Evolutionary conservation across 495 filamentous ascomycete species (phyloP), one percentile per base, ranked within the genome.

Genomic region (Penicillium cosmopolitanum): DNA sequence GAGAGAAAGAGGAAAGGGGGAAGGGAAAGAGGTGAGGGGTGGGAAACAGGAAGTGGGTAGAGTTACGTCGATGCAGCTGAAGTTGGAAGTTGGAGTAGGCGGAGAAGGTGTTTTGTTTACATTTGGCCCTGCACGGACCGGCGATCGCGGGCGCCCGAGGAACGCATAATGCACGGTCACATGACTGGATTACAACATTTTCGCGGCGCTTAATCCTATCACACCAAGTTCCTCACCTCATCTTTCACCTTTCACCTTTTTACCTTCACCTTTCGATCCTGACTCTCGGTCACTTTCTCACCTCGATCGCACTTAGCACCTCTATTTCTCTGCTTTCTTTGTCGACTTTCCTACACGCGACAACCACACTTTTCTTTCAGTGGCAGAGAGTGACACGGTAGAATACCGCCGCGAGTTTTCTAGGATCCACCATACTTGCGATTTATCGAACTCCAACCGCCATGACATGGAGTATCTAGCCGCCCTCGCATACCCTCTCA

Each of bases 71-170:
- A 55, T 61, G 36, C 35, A 56, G 44, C 51, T 60, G 50, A 52
- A 60, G 55, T 46, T n/a, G 31, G 59, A 46, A 21, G 51, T 50
- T 66, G 61, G 61, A 55, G 58, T 50, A 63, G 60, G 62, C 60
- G 61, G 61, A 65, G 59, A 42, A 51, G 58, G 55, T 60, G 61
- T 68, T 79, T 77, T 75, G 71, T 75, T 75, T 78, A 77, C 73
- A 64, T 62, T 69, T 44, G 42, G 42, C 16, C 42, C 15, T 44
- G 42, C 42, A 44, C 42, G 16, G 42, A 44, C 70, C 62, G 68
- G 64, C 65, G 73, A 76, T 78, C 71, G 8, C 18, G 70, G 65
- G 71, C 65, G 59, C 15, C 42, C 42, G 42, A 44, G 42, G 42
- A 44, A 44, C 42, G 42, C 42, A 7, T 44, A 23, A 23, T 4